Base-by-base conservation (phyloP, 768 basidiomycete species). In the Phallus indusiatus region DNA sequence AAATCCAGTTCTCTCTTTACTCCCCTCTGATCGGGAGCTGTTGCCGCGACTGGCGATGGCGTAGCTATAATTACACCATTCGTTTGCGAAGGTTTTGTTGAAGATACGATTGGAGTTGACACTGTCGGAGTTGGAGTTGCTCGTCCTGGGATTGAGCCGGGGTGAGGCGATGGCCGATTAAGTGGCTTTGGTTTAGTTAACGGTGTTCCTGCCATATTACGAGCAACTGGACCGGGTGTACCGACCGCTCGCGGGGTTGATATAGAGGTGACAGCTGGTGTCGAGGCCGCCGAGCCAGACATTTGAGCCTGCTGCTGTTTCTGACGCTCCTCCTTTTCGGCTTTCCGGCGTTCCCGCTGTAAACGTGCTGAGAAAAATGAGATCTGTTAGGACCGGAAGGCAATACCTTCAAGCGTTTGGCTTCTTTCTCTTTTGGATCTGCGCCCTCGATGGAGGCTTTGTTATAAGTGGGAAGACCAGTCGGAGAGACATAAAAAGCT, bases 401-500 rank as follows among this genome's bases (percentile, higher is more conserved):
- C 71, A 85, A 65, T 76, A 88, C 86, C 69, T 83, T 59, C 21
- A 59, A 47, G 22, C 50, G 47, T 81, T 77, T 86, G 84, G 56
- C 87, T 68, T 17, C 86, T 85, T 64, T 87, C 86, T 60, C 56
- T 20, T 53, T 57, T 11, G 54, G 50, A 51, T 61, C 61, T 21
- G 56, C 47, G 6, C 61, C 61, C 20, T 57, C 56, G 3, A 61
- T 28, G 9, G 56, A 37, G n/a, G 61, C 56, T 28, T 61, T 61
- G 51, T 61, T 58, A 42, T 61, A 61, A 24, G 56, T 28, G 22
- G 56, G 61, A 12, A 61, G 56, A 42, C 61, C 61, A 22, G 56
- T 56, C 20, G 83, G 73, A 66, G 82, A 85, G 63, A 89, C 83
- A 0, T 80, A 73, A 67, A 90, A 90, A 7, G 86, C 86, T 63